phyloP scores from a whole-genome alignment of 139 green algal genomes.

The Chlamydomonas incerta region DNA sequence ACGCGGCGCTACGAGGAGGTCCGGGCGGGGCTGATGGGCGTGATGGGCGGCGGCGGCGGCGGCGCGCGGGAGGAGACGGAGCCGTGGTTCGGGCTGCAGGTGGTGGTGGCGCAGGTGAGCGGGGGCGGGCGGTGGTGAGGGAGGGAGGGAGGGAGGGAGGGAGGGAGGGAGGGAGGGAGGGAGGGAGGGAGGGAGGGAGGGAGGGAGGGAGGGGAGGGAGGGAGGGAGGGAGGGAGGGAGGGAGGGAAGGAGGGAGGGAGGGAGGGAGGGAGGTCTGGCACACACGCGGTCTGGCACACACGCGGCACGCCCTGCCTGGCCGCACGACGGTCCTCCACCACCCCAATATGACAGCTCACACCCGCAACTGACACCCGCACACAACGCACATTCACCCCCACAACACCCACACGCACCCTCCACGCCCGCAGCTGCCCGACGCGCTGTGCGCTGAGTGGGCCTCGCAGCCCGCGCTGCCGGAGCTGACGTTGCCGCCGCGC shows the following conservation, averaged over 20 bases:
- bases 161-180: too few species aligned
- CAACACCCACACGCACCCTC: not conserved
- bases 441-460: slow-evolving; percentile 58
- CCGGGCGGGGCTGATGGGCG: not conserved
- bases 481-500: slow-evolving; percentile 81
- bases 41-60: not conserved
- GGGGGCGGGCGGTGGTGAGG: not conserved
- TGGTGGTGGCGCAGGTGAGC: slow-evolving; percentile 36
- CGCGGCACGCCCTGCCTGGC: too few species aligned
- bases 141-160: too few species aligned
- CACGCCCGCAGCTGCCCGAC: slow-evolving; percentile 48
- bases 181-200: too few species aligned
- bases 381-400: not conserved
- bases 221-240: not conserved
- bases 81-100: slow-evolving; percentile 81
- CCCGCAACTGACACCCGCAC: too few species aligned
- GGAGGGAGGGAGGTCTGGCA: not conserved
- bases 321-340: too few species aligned
- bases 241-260: not conserved
- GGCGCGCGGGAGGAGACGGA: slow-evolving; percentile 52
- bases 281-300: too few species aligned
- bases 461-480: slow-evolving; percentile 6
- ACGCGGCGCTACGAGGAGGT: slow-evolving; percentile 61
- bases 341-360: too few species aligned
- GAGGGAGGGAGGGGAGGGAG: not conserved